Evolutionary conservation across 495 filamentous ascomycete species (phyloP), one percentile per base, ranked within the genome.

Genomic region (Collariella sp.): DNA sequence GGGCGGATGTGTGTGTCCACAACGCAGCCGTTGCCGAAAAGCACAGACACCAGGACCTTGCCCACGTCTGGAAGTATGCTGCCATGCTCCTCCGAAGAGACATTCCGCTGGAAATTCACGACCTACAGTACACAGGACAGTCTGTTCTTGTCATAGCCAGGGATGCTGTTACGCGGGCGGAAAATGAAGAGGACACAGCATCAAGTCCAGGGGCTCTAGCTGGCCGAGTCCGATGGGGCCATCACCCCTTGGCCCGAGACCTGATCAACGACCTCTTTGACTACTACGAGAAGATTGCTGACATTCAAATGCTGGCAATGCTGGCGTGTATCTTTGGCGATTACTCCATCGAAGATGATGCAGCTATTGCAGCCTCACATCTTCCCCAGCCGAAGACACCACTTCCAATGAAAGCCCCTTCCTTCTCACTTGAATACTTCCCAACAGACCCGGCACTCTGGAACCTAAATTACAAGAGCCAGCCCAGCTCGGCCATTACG

Each of bases 271-370:
- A 80, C 45, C 71, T 81, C 16, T 89, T 95, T 61, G 76, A 80
- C 13, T 79, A 95, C 65, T 96, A 87, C 57, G 89, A 95, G 64
- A 77, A 72, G 35, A 73, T 83, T 26, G 88, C 83, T 2, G 89
- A 96, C 64, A 72, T 91, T 3, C 91, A 96, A 66, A 96, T 95
- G 91, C 75, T 96, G 16, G 91, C 89, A 33, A 95, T 96, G 91
- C 78, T 96, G 12, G 85, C 90, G 1, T 95, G 90, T 64, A 83
- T 95, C 41, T 84, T 96, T 51, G 82, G 82, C 46, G 87, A 94
- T 53, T 76, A 82, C 7, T 64, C 67, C 0, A 63, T 73, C 5
- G 69, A 77, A 44, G 72, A 80, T 50, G 68, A 71, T n/a, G 68
- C 75, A 31, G 69, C 71, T 23, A 72, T 74, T 44, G 69, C 70